A percentile compares a stretch with the other conserved stretches of the same genome.
Evolutionary conservation across 495 filamentous ascomycete genomes (phyloP).

Genomic region (Daldinia bambusicola): DNA sequence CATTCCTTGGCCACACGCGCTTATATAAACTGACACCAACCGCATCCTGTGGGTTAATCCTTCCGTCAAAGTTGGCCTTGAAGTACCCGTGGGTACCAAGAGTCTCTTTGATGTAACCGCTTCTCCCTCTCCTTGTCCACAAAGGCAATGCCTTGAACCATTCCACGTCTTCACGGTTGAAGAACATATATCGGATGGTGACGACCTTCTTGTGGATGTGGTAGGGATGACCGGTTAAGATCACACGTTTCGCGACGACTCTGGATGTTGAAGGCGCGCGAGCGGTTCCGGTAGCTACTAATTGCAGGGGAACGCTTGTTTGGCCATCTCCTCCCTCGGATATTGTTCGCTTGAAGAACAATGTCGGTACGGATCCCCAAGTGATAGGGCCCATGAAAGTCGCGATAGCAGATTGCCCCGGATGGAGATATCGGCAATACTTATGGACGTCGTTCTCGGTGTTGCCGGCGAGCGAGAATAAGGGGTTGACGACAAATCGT

Average conservation of each 20-base stretch:
- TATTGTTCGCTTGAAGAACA: conserved; percentile 77
- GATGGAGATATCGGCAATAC: conserved; percentile 91
- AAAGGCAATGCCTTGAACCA: conserved; percentile 97
- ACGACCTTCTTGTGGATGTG: conserved; percentile 98
- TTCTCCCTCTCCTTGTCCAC: conserved; percentile 90
- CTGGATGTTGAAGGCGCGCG: conserved; percentile 80
- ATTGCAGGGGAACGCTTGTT: conserved; percentile 59
- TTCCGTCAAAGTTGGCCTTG: conserved; percentile 96
- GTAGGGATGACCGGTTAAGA: conserved; percentile 94
- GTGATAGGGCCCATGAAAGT: conserved; percentile 89
- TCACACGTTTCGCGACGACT: conserved; percentile 91
- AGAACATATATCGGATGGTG: conserved; percentile 99
- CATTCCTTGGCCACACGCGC: conserved; percentile 83
- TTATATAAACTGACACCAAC: conserved; percentile 95
- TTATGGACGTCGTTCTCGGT: conserved; percentile 97
- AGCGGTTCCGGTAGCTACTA: conserved; percentile 87
- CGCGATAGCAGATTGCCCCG: conserved; percentile 89
- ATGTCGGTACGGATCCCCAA: conserved; percentile 88
- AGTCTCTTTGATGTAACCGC: conserved; percentile 90
- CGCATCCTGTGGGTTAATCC: conserved; percentile 92
- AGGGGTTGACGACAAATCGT: conserved; percentile 83
- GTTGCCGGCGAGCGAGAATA: conserved; percentile 85
- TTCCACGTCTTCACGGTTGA: conserved; percentile 90
- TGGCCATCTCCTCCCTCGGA: conserved; percentile 46
- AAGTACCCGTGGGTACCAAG: conserved; percentile 98